Base-by-base conservation (phyloP, 31 red algal genomes). In the Porphyra umbilicalis region DNA sequence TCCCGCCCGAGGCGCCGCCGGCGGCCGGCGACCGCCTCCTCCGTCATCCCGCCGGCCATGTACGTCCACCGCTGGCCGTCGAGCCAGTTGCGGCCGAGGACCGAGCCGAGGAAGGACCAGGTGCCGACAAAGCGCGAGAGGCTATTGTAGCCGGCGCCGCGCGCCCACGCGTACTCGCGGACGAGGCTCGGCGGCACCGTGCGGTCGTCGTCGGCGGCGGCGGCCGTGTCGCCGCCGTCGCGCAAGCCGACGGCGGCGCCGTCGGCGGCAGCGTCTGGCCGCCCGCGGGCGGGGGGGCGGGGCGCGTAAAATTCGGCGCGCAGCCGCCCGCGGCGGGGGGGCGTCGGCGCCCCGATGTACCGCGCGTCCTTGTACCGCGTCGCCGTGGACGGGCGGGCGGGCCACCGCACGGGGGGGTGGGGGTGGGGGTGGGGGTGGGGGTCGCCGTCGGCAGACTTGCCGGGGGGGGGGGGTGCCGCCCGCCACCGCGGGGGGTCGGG, bases 81-180 rank as follows among this genome's bases (percentile, higher is more conserved):
- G 9, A 85, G 83, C 94, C 84, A 89, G 74, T 86, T 89, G n/a
- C 79, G 36, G 16, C 79, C 57, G 25, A 86, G 67, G 6, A 96
- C 34, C 9, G 81, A 77, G 8, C 79, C 89, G 15, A 89, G 80
- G 33, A 96, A 92, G 33, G 44, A 74, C 94, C 94, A 96, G 32
- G 92, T 92, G 9, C 86, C 57, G 0, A 90, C 0, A 18, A 86
- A 86, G 25, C 94, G 89, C 18, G 86, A 80, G 5, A 81, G 35
- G 44, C 32, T 34, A 76, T 86, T 94, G 79, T 81, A 81, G 36
- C 79, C 79, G 31, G 79, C 81, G 29, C 83, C 79, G 33, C 86
- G 83, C 87, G 76, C 76, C 76, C 76, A 78, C 33, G 34, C 34
- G 16, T 78, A 78, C 76, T 78, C 35, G 4, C 35, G 34, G 34